These are phyloP conservation scores for Chaetomiaceae sp. DNA, from an alignment of 2,329 filamentous ascomycete species.

Conservation along the genomic window DNA sequence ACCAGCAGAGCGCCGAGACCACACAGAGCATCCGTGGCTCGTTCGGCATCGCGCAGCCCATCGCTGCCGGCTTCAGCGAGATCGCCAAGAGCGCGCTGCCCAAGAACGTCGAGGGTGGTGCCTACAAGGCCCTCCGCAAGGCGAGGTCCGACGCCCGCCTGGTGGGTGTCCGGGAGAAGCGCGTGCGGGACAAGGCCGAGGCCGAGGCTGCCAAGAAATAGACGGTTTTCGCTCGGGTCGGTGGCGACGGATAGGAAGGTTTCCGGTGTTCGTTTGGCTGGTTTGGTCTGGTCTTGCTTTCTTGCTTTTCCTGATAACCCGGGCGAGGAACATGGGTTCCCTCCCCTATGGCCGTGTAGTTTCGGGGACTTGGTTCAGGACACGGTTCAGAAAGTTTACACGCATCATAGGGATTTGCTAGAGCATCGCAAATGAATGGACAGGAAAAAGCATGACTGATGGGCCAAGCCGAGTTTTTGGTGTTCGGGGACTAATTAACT, in stretches of 20 bases:
- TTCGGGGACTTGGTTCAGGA: slow-evolving; percentile 24
- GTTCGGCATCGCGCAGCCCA: slow-evolving; percentile 53
- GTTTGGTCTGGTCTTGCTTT: slow-evolving; percentile 28
- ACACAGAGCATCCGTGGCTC: slow-evolving; percentile 56
- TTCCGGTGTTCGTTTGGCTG: slow-evolving; percentile 30
- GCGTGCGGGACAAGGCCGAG: slow-evolving; percentile 80
- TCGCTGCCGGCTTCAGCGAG: slow-evolving; percentile 60
- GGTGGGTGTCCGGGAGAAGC: slow-evolving; percentile 86
- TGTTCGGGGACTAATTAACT: slow-evolving; percentile 14
- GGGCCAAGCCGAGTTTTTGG: slow-evolving; percentile 11
- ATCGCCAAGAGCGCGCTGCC: slow-evolving; percentile 80
- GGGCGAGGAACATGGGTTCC: slow-evolving; percentile 24
- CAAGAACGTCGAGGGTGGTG: slow-evolving; percentile 71
- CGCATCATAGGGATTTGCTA: slow-evolving; percentile 31
- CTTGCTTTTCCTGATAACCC: slow-evolving; percentile 29
- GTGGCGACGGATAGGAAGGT: slow-evolving; percentile 24
- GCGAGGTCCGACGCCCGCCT: slow-evolving; percentile 79
- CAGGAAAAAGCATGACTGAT: slow-evolving; percentile 29
- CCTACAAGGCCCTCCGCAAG: slow-evolving; percentile 79
- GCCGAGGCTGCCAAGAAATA: slow-evolving; percentile 86
- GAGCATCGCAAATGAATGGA: slow-evolving; percentile 30
- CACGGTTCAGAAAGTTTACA: slow-evolving; percentile 25
- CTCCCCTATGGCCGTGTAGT: slow-evolving; percentile 23
- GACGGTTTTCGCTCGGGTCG: slow-evolving; percentile 29
- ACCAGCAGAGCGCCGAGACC: slow-evolving; percentile 60